Conservation (phyloP, 768 basidiomycete genomes). For the Tulasnella sp. region DNA sequence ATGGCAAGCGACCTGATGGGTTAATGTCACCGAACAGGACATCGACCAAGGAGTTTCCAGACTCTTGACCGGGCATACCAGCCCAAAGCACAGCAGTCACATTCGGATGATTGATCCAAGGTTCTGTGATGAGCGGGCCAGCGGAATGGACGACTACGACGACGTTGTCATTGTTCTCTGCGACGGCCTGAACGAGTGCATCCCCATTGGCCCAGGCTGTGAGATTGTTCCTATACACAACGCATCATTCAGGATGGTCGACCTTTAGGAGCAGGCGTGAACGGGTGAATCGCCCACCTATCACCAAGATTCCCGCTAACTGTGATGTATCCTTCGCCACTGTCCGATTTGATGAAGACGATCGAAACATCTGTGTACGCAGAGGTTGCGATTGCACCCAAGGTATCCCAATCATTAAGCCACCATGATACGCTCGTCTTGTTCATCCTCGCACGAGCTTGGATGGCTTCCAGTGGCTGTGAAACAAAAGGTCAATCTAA, state of each 20-base stretch:
- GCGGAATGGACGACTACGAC: slow-evolving; percentile 29
- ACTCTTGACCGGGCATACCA: slow-evolving; percentile 56
- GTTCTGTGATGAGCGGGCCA: slow-evolving; percentile 25
- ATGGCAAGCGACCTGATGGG: slow-evolving; percentile 59
- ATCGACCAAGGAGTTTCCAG: slow-evolving; percentile 61
- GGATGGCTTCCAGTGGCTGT: slow-evolving; percentile 70
- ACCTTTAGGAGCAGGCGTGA: background rate
- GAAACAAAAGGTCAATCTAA: background rate
- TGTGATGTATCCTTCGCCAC: slow-evolving; percentile 73
- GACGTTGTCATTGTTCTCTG: slow-evolving; percentile 49
- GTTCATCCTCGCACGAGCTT: slow-evolving; percentile 55
- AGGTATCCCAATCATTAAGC: slow-evolving; percentile 58
- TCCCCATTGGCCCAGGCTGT: slow-evolving; percentile 70
- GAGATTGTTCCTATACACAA: slow-evolving; percentile 38
- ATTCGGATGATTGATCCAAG: slow-evolving; percentile 32
- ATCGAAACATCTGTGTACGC: slow-evolving; percentile 51
- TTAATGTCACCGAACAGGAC: slow-evolving; percentile 61
- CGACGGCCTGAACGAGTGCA: slow-evolving; percentile 49
- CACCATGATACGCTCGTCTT: slow-evolving; percentile 57
- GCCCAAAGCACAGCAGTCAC: slow-evolving; percentile 44
- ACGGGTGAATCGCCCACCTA: slow-evolving; percentile 26
- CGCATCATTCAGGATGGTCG: background rate
- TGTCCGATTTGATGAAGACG: slow-evolving; percentile 75
- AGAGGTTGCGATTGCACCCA: slow-evolving; percentile 38
- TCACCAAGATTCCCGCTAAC: slow-evolving; percentile 75